phyloP scores from a whole-genome alignment of 768 basidiomycete species.

The Crucibulum laeve region DNA sequence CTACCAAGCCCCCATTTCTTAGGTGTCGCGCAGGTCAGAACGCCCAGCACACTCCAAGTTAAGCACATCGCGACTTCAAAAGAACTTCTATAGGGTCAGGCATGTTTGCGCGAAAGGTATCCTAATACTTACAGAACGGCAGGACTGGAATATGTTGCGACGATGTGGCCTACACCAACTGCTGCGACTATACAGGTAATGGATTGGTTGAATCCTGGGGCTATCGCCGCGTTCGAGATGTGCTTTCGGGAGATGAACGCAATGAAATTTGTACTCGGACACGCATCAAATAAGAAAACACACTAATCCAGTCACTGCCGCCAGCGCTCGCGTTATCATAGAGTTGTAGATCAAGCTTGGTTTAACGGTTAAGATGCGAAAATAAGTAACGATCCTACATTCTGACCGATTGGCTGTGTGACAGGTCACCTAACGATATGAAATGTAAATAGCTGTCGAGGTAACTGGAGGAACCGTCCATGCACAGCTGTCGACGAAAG shows the following conservation, averaged over 20 bases:
- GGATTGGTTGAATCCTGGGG: constrained; percentile 30
- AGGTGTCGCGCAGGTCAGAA: constrained; percentile 21
- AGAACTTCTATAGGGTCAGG: background rate
- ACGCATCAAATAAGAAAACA: constrained; percentile 1
- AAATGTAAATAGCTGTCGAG: too few species aligned
- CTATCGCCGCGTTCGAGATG: constrained; percentile 16
- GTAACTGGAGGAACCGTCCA: too few species aligned
- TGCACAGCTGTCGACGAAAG: too few species aligned
- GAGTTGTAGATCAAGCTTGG: constrained; percentile 25
- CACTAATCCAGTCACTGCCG: constrained; percentile 21
- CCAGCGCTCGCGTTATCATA: constrained; percentile 10
- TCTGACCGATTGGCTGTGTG: too few species aligned
- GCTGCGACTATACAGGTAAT: constrained; percentile 30
- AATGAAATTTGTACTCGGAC: background rate
- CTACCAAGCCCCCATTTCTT: constrained; percentile 18
- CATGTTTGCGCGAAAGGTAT: background rate
- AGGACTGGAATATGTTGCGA: constrained; percentile 21
- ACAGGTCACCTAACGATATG: too few species aligned
- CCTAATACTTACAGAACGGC: constrained; percentile 20
- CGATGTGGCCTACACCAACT: constrained; percentile 23
- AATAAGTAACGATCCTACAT: too few species aligned
- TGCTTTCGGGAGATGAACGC: constrained; percentile 23
- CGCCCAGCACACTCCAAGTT: constrained; percentile 17
- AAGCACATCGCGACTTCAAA: constrained; percentile 4
- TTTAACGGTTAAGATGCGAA: constrained; percentile 17